Percentiles rank a stretch among this genome's conserved stretches.
Conservation (phyloP, 805 yeast genomes). For the Kodamaea kaohsiungensis region DNA sequence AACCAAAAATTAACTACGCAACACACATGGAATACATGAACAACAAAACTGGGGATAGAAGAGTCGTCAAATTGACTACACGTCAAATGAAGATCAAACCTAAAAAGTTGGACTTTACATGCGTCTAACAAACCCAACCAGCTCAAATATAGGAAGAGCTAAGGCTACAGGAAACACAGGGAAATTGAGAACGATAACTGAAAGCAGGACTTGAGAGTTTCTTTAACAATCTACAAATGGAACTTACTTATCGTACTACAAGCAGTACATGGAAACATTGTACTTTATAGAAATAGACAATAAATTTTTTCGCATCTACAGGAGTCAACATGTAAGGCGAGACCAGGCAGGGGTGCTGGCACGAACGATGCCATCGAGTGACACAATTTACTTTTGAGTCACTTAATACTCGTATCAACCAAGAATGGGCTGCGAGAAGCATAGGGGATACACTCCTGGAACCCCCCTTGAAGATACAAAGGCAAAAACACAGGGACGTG, state of each 20-base stretch:
- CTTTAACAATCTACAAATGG: neutral
- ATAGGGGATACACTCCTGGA: neutral
- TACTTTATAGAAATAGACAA: neutral
- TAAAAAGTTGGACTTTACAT: slow-evolving; percentile 34
- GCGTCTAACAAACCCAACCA: slow-evolving; percentile 1
- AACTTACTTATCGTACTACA: neutral
- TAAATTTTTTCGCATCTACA: too few relatives aligned
- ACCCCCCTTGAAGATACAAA: neutral
- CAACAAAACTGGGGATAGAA: slow-evolving; percentile 38
- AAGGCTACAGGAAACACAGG: neutral
- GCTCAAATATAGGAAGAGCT: neutral
- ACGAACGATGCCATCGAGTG: neutral
- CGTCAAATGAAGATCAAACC: slow-evolving; percentile 40
- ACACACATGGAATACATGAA: slow-evolving; percentile 31
- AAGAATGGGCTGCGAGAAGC: neutral
- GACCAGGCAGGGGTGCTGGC: neutral
- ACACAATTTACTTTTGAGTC: neutral
- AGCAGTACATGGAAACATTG: neutral
- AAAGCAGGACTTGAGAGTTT: neutral
- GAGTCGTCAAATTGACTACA: slow-evolving; percentile 31
- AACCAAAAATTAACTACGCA: slow-evolving; percentile 14
- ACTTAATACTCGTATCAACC: neutral
- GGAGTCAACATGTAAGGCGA: neutral
- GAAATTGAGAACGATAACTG: neutral
- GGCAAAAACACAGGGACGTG: too few relatives aligned